phyloP scores from a whole-genome alignment of 768 basidiomycete genomes.

The Russula abietina region DNA sequence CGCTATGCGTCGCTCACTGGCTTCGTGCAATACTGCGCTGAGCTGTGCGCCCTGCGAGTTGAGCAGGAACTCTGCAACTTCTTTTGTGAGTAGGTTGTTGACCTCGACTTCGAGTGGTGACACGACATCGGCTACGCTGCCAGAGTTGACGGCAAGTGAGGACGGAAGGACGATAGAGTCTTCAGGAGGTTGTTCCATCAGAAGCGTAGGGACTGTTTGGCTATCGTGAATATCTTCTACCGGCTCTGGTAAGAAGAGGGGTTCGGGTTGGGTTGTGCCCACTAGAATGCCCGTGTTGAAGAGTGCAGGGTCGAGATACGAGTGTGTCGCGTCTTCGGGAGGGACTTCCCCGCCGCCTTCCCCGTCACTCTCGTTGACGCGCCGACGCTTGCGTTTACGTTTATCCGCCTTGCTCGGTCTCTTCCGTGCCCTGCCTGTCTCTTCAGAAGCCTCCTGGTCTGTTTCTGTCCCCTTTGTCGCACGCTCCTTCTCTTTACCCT shows the following conservation, averaged over 20 bases:
- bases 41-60: conserved; percentile 57
- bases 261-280: conserved; percentile 40
- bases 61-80: conserved; percentile 61
- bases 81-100: conserved; percentile 57
- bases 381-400: conserved; percentile 34
- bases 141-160: conserved; percentile 14
- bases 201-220: conserved; percentile 1
- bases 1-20: conserved; percentile 54
- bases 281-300: conserved; percentile 64
- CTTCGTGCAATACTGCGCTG: conserved; percentile 58
- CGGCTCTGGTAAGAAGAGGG: conserved; percentile 36
- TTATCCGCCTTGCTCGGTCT: conserved; percentile 33
- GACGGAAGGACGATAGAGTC: conserved; percentile 2
- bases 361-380: conserved; percentile 36
- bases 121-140: conserved; percentile 11
- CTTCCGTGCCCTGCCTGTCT: conserved; percentile 29
- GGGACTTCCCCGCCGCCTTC: conserved; percentile 31
- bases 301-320: conserved; percentile 48
- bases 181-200: conserved; percentile 12
- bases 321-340: conserved; percentile 26
- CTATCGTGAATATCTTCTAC: conserved; percentile 18
- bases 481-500: conserved; percentile 66
- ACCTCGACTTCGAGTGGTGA: conserved; percentile 53
- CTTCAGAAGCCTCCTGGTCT: conserved; percentile 29
- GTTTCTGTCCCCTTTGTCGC: conserved; percentile 41